phyloP scores from a whole-genome alignment of 2,329 filamentous ascomycete genomes.

The Dactylella cylindrospora region DNA sequence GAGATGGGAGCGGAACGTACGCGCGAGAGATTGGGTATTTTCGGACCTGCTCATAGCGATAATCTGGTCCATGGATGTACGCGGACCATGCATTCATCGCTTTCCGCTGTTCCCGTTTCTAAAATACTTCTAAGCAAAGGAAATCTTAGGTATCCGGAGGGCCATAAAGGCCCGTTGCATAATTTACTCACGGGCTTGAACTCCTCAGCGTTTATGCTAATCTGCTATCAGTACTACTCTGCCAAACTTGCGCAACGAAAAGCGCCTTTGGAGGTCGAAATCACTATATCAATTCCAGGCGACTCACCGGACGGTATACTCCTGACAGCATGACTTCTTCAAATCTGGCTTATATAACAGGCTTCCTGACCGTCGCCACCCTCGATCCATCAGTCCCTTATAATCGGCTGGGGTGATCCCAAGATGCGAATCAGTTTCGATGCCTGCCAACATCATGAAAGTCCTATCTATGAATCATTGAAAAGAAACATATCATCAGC shows the following conservation, averaged over 20 bases:
- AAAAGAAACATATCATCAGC: no score
- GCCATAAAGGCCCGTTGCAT: constrained; percentile 14
- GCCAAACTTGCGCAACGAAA: background rate
- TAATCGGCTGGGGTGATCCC: constrained; percentile 57
- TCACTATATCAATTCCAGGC: constrained; percentile 48
- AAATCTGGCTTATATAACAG: constrained; percentile 78
- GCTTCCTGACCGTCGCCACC: constrained; percentile 71
- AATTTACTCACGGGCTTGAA: constrained; percentile 28
- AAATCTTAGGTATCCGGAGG: background rate
- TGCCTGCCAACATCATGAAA: constrained; percentile 40
- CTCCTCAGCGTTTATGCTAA: constrained; percentile 20
- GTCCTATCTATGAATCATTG: constrained; percentile 25
- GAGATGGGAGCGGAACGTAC: constrained; percentile 53
- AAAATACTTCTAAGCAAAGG: constrained; percentile 65
- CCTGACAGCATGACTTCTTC: constrained; percentile 80
- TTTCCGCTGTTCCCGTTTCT: constrained; percentile 71
- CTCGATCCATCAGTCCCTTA: constrained; percentile 70
- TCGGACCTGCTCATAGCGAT: constrained; percentile 65
- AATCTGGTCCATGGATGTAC: constrained; percentile 68
- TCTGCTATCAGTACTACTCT: no score
- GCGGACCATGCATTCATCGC: constrained; percentile 75
- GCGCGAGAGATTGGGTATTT: constrained; percentile 68
- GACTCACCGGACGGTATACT: constrained; percentile 70
- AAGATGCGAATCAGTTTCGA: constrained; percentile 17
- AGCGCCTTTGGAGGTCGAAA: constrained; percentile 1